Percentiles rank a stretch among this genome's conserved stretches.
Conservation (phyloP, 2,329 filamentous ascomycete species). For the Xylaria sp. region DNA sequence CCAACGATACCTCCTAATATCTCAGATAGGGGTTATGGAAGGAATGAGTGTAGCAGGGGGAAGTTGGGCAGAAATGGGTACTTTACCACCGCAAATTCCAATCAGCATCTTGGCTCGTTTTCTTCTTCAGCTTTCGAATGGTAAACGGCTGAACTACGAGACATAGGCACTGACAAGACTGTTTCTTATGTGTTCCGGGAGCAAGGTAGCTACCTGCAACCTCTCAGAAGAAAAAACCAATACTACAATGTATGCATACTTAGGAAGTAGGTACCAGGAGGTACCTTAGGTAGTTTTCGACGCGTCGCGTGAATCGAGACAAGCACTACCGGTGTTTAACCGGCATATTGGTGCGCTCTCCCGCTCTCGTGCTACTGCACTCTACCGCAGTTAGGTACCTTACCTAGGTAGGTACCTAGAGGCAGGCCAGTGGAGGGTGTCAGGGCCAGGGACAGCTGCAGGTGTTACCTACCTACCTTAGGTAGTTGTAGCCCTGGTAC, state of each 20-base stretch:
- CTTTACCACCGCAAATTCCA: constrained; percentile 72
- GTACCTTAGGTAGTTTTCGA: not conserved
- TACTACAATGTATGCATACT: not conserved
- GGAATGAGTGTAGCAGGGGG: not conserved
- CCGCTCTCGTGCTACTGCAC: not conserved
- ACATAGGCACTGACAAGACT: not conserved
- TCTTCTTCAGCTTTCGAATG: not conserved
- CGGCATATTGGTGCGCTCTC: not conserved
- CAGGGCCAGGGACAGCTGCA: not conserved
- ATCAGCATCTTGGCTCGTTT: constrained; percentile 65
- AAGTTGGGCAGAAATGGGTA: constrained; percentile 6
- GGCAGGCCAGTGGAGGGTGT: not conserved
- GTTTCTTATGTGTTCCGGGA: too few relatives aligned
- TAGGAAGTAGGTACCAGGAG: not conserved
- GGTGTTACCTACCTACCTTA: too few relatives aligned
- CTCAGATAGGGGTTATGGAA: not conserved
- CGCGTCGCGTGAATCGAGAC: not conserved
- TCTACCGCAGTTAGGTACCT: too few relatives aligned
- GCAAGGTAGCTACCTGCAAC: too few relatives aligned
- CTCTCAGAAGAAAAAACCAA: too few relatives aligned
- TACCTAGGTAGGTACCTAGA: not conserved
- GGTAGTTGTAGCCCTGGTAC: too few relatives aligned
- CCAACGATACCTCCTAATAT: too few relatives aligned
- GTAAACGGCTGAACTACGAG: not conserved
- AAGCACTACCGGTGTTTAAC: not conserved